Evolutionary conservation across 2,329 filamentous ascomycete species (phyloP).

Genomic region (Clonostachys solani): DNA sequence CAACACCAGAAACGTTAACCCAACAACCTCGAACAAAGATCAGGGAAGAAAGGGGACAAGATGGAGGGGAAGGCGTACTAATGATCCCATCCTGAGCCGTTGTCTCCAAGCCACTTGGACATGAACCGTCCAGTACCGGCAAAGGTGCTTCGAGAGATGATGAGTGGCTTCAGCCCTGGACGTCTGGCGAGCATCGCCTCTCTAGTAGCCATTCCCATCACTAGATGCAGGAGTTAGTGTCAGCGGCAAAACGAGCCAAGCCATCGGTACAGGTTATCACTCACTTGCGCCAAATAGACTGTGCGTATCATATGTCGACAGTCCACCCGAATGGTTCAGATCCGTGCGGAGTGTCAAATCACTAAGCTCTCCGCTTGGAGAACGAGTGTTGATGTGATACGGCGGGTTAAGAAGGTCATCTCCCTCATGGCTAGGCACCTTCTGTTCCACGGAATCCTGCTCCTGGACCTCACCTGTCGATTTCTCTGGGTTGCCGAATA

Average conservation of each 20-base stretch:
- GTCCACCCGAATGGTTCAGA: slow-evolving; percentile 61
- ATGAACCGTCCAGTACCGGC: slow-evolving; percentile 65
- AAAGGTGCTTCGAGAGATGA: slow-evolving; percentile 75
- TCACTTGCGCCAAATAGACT: slow-evolving; percentile 58
- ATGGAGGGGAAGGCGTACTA: slow-evolving; percentile 31
- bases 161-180: slow-evolving; percentile 56
- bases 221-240: slow-evolving; percentile 34
- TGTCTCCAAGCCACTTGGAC: slow-evolving; percentile 57
- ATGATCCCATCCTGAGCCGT: slow-evolving; percentile 47
- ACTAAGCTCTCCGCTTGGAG: slow-evolving; percentile 31
- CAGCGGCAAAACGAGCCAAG: background rate
- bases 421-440: slow-evolving; percentile 1
- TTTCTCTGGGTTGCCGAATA: background rate
- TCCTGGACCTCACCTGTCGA: background rate
- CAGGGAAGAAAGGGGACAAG: slow-evolving; percentile 4
- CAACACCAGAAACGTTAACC: slow-evolving; percentile 12
- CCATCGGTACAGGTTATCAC: background rate
- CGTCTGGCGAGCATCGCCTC: slow-evolving; percentile 60
- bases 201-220: slow-evolving; percentile 65
- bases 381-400: slow-evolving; percentile 5
- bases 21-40: no score
- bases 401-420: slow-evolving; percentile 7
- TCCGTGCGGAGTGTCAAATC: slow-evolving; percentile 63
- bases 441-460: background rate
- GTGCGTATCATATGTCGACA: slow-evolving; percentile 68